Base-by-base conservation (phyloP, 768 basidiomycete species). In the Paxillus rubicundulus region DNA sequence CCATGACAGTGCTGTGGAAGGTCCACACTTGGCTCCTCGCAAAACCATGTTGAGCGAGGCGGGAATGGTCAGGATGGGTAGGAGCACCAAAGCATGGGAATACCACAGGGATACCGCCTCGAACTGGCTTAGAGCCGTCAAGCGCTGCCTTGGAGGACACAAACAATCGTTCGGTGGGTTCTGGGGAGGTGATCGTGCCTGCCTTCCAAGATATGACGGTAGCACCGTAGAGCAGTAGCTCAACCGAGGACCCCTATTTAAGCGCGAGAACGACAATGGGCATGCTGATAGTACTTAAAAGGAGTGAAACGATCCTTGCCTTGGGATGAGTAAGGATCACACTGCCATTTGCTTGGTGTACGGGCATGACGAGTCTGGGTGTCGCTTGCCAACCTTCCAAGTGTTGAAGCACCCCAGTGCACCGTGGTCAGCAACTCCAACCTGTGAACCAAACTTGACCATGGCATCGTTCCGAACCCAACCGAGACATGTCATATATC, bases 41-140 rank as follows among this genome's bases (percentile, higher is more conserved):
- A 65, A 96, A 98, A 0, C 97, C 97, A 68, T 98, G 97, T 69
- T 97, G 94, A 5, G 75, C 50, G 5, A 99, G 75, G 42, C 79
- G 80, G 18, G 67, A 59, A 67, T 94, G 90, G 45, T 85, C 89
- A 24, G 77, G 79, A 68, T 85, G 87, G 16, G 77, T 79, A 2
- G 96, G 91, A 0, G 89, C 76, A 3, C 96, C 95, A 63, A 98
- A 98, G 72, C 89, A 92, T 39, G 88, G 86, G 68, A 93, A 97
- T 39, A 91, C 85, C 34, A 85, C 68, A 37, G 71, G 81, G 42
- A 77, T 82, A 1, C 79, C 78, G 28, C 79, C 77, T 16, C 84
- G 77, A 17, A 86, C 79, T 1, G 92, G 82, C 71, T 91, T 93
- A 34, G 82, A 81, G 2, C 89, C 90, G 61, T 96, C 92, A 1